These are phyloP conservation scores for Carnegiea gigantea DNA, from an alignment of 179 eudicot genomes.

Conservation along the genomic window DNA sequence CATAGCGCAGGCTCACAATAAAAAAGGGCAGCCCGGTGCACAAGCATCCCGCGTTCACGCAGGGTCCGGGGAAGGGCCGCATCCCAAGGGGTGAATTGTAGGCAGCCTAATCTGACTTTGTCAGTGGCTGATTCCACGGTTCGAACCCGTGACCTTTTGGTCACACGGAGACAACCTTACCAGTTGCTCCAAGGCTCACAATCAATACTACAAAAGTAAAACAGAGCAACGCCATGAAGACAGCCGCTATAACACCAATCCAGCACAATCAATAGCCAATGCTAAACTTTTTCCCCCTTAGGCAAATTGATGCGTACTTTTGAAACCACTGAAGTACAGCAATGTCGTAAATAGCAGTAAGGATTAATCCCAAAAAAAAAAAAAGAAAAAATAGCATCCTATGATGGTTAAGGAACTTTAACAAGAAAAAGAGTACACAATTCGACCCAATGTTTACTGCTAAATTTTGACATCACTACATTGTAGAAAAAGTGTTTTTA, in stretches of 20 bases:
- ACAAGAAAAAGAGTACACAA: not conserved
- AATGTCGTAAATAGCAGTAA: not conserved
- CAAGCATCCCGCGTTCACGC: too few relatives aligned
- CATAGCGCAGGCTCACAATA: conserved; percentile 35
- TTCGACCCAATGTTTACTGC: not conserved
- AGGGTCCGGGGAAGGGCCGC: too few relatives aligned
- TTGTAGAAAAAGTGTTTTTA: not conserved
- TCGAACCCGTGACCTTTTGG: too few relatives aligned
- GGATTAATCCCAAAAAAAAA: not conserved
- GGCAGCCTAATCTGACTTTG: too few relatives aligned
- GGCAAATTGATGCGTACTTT: not conserved
- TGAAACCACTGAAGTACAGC: not conserved
- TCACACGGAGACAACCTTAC: too few relatives aligned
- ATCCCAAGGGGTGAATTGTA: too few relatives aligned
- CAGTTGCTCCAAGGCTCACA: too few relatives aligned
- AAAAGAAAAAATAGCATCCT: not conserved
- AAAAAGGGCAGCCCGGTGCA: too few relatives aligned
- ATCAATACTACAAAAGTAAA: conserved; percentile 35
- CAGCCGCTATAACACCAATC: conserved; percentile 33
- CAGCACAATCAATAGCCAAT: conserved; percentile 20
- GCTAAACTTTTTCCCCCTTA: too few relatives aligned
- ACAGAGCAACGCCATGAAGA: conserved; percentile 36
- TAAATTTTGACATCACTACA: not conserved
- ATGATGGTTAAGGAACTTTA: not conserved
- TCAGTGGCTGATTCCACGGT: too few relatives aligned